Base-by-base conservation (phyloP, 2,329 filamentous ascomycete genomes). In the Arthrobotrys musiformis region DNA sequence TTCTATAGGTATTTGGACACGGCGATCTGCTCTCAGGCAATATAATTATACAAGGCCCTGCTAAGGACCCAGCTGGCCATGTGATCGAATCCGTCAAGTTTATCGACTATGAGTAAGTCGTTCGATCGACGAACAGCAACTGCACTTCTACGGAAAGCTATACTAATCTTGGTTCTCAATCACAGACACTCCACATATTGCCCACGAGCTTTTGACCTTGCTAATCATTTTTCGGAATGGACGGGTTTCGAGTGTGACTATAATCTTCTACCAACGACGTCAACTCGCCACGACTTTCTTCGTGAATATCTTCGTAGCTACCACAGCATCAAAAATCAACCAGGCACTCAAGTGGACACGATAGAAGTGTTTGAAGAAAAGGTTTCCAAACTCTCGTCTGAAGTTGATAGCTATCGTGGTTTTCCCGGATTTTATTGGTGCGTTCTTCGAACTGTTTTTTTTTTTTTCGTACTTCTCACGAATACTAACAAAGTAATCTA, bases 181-280 rank as follows among this genome's bases (percentile, higher is more conserved):
- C n/a, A n/a, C n/a, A 67, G 62, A 84, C 98, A 98, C 84, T 93
- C 93, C 15, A 94, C 93, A 2, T 93, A 94, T 1, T 94, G 93
- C 0, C 94, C 94, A 0, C 93, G 93, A 4, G 93, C 94, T 1
- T 98, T 98, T 84, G 94, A 98, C 83, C 90, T 98, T 80, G 91
- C 93, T 62, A 98, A 98, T 85, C 94, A 98, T 86, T 97, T 98
- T 83, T 93, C 94, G 52, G 94, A 98, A 85, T 98, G 94, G 94
- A 93, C 91, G 77, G 94, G 94, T 70, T 97, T 97, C 82, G 93
- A 97, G 81, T 98, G 94, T 86, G 93, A 97, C 84, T 93, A 92
- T 85, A 88, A 85, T 81, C 90, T 91, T 79, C 87, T 97, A 68
- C 94, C 94, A 6, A 94, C 92, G 0, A 88, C 88, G 79, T 86